These are phyloP conservation scores for Globisporangium polare DNA, from an alignment of 352 stramenopile species.

Conservation along the genomic window DNA sequence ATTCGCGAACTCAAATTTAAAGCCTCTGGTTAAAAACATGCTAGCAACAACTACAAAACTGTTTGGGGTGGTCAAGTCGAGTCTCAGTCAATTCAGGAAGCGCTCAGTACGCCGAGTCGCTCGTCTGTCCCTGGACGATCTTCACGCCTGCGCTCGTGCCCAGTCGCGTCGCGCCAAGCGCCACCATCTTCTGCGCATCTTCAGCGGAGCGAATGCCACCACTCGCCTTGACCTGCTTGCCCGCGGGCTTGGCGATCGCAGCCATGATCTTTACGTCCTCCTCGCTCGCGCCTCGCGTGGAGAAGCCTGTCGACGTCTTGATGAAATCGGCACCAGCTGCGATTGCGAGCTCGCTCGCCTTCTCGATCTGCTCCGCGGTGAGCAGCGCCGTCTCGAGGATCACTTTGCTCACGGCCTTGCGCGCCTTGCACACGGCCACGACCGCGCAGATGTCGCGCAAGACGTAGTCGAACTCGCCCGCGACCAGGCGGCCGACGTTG, in stretches of 20 bases:
- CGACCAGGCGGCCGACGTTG: slow-evolving; percentile 61
- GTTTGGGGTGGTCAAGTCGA: neutral
- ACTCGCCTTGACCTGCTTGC: slow-evolving; percentile 80
- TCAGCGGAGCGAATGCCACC: slow-evolving; percentile 67
- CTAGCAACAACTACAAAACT: neutral
- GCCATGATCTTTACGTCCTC: slow-evolving; percentile 77
- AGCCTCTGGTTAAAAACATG: neutral
- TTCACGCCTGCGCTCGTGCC: slow-evolving; percentile 66
- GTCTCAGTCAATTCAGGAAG: neutral
- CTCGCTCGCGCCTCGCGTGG: slow-evolving; percentile 73
- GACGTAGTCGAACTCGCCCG: slow-evolving; percentile 69
- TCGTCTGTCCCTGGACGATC: slow-evolving; percentile 46
- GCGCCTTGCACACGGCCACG: slow-evolving; percentile 61
- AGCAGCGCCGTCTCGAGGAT: slow-evolving; percentile 85
- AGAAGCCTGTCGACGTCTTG: slow-evolving; percentile 87
- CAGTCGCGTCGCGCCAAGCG: slow-evolving; percentile 62
- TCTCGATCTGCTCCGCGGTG: slow-evolving; percentile 60
- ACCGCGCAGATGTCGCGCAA: slow-evolving; percentile 71
- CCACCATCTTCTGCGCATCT: slow-evolving; percentile 71
- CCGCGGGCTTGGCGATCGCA: slow-evolving; percentile 45
- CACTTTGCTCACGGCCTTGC: slow-evolving; percentile 62
- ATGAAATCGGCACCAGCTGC: slow-evolving; percentile 79
- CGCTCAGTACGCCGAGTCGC: slow-evolving; percentile 21
- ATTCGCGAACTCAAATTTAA: neutral
- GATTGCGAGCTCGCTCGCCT: slow-evolving; percentile 63